phyloP scores from a whole-genome alignment of 129 eudicot species.

The Artemisia tridentata region DNA sequence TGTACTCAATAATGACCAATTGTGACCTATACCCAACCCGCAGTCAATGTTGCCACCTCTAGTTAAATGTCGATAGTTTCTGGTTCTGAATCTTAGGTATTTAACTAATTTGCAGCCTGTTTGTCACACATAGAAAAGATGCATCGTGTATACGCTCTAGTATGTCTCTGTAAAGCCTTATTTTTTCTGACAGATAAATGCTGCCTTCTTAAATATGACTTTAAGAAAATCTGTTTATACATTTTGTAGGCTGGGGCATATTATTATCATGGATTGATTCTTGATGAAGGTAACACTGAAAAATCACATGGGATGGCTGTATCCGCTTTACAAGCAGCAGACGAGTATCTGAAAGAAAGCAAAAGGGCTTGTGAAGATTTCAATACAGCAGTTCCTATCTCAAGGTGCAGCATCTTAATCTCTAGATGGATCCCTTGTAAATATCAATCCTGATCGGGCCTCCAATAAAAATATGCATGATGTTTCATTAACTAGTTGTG shows the following conservation, averaged over 20 bases:
- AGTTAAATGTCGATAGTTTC: too few species aligned
- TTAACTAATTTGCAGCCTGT: background rate
- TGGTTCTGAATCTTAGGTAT: background rate
- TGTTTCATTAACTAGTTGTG: background rate
- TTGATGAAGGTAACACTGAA: conserved; percentile 96
- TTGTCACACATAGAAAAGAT: background rate
- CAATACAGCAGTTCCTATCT: conserved; percentile 66
- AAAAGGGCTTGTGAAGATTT: conserved; percentile 87
- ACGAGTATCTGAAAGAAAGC: conserved; percentile 92
- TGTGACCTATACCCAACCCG: background rate
- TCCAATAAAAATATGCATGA: background rate
- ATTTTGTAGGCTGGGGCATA: conserved; percentile 85
- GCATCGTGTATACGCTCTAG: background rate
- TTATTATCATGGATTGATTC: conserved; percentile 92
- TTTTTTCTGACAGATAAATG: conserved; percentile 9
- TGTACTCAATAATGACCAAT: background rate
- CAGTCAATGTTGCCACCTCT: background rate
- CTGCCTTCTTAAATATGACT: background rate
- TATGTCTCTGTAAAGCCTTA: conserved; percentile 1
- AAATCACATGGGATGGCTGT: conserved; percentile 97
- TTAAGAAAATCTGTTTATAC: background rate
- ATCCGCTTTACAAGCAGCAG: conserved; percentile 97
- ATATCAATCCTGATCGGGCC: background rate
- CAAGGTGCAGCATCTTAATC: conserved; percentile 49
- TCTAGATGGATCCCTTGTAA: background rate